Evolutionary conservation across 2,329 filamentous ascomycete genomes (phyloP).

Genomic region (Fusarium luffae): DNA sequence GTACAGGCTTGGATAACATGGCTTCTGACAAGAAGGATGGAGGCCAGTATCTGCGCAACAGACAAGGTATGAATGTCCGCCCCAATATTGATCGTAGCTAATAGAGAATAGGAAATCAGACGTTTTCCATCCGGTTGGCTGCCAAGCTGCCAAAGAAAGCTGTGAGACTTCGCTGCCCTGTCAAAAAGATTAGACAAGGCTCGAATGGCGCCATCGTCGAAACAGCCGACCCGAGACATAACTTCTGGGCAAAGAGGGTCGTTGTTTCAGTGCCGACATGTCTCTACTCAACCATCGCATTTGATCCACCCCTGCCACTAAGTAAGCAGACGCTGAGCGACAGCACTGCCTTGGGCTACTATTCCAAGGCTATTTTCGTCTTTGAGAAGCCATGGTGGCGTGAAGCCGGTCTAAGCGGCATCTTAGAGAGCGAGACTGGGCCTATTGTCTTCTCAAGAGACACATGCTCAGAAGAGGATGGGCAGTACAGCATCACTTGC

Average conservation of each 20-base stretch:
- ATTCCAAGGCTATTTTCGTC: constrained; percentile 53
- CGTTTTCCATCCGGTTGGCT: constrained; percentile 27
- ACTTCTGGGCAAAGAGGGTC: constrained; percentile 38
- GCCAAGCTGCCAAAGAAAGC: constrained; percentile 22
- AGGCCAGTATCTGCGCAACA: constrained; percentile 41
- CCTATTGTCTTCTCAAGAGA: constrained; percentile 47
- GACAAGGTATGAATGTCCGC: constrained; percentile 24
- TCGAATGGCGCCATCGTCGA: constrained; percentile 22
- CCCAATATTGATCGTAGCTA: neutral
- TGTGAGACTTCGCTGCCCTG: constrained; percentile 32
- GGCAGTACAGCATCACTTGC: constrained; percentile 44
- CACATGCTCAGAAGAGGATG: constrained; percentile 37
- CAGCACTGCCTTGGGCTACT: constrained; percentile 49
- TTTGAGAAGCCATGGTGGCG: constrained; percentile 61
- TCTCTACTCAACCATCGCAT: constrained; percentile 37
- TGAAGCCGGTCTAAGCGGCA: constrained; percentile 53
- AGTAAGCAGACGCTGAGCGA: constrained; percentile 45
- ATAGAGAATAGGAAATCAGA: constrained; percentile 25
- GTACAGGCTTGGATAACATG: constrained; percentile 34
- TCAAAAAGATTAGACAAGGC: constrained; percentile 30
- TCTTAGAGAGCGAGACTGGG: constrained; percentile 51
- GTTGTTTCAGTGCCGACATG: constrained; percentile 45
- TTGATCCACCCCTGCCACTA: constrained; percentile 46
- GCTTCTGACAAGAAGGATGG: constrained; percentile 35
- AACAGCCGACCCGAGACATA: constrained; percentile 16